Percentiles rank a stretch among this genome's conserved stretches.
Evolutionary conservation across 768 basidiomycete genomes (phyloP).

Genomic region (Kwoniella newhampshirensis): DNA sequence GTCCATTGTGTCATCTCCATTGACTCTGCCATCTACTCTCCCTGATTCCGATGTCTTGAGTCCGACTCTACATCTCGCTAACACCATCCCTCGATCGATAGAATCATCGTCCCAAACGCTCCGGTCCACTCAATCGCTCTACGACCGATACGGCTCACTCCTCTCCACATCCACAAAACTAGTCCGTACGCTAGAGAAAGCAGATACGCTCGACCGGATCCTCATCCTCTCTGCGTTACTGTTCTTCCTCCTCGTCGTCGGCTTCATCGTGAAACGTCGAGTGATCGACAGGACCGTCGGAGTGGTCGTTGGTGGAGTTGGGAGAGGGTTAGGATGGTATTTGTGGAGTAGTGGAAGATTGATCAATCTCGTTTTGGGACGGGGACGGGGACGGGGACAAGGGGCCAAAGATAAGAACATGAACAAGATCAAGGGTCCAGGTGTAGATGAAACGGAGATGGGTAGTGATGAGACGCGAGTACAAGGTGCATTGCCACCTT

Average conservation of each 20-base stretch:
- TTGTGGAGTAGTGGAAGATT: constrained; percentile 44
- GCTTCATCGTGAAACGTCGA: constrained; percentile 84
- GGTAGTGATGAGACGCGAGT: too few species aligned
- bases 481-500: not conserved
- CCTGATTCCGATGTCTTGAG: too few species aligned
- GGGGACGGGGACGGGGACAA: constrained; percentile 20
- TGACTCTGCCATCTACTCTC: too few species aligned
- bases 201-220: constrained; percentile 88
- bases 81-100: constrained; percentile 54
- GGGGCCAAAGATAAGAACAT: not conserved
- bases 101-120: constrained; percentile 78
- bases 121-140: constrained; percentile 68
- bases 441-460: not conserved
- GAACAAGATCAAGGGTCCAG: not conserved
- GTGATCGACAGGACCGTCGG: constrained; percentile 74
- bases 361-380: constrained; percentile 17
- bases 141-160: constrained; percentile 60
- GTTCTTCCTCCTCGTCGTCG: constrained; percentile 80
- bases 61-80: too few species aligned
- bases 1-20: too few species aligned
- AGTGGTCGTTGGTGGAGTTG: constrained; percentile 11
- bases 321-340: constrained; percentile 77
- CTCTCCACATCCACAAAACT: constrained; percentile 79
- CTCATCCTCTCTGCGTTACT: constrained; percentile 74
- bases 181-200: constrained; percentile 80